Evolutionary conservation across 495 filamentous ascomycete genomes (phyloP).

Genomic region (Penicillium silybi): DNA sequence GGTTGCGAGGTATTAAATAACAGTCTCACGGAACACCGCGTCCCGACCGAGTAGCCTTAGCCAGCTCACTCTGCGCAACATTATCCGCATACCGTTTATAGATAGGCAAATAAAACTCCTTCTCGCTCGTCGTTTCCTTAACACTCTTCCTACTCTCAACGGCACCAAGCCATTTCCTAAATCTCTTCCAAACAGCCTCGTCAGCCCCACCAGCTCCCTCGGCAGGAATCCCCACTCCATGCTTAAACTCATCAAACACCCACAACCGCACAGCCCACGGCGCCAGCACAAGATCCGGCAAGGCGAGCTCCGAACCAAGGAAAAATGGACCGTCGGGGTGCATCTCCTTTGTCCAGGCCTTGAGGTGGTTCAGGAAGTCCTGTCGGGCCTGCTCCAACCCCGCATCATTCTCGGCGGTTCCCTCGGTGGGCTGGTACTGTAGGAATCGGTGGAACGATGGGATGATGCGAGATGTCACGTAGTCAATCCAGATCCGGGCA

Average conservation of each 20-base stretch:
- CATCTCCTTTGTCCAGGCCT: slow-evolving; percentile 57
- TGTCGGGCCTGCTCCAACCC: slow-evolving; percentile 40
- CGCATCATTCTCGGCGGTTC: slow-evolving; percentile 12
- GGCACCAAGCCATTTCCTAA: slow-evolving; percentile 57
- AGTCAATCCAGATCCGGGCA: slow-evolving; percentile 66
- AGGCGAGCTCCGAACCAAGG: slow-evolving; percentile 48
- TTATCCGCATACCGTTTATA: slow-evolving; percentile 71
- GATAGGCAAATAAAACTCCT: slow-evolving; percentile 56
- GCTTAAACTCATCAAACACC: slow-evolving; percentile 67
- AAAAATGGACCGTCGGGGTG: slow-evolving; percentile 59
- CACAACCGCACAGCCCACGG: slow-evolving; percentile 66
- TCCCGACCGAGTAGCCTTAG: slow-evolving; percentile 61
- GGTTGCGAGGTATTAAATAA: not conserved
- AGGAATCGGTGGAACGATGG: slow-evolving; percentile 61
- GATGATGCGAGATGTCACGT: slow-evolving; percentile 58
- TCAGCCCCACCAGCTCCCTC: slow-evolving; percentile 43
- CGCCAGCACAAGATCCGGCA: slow-evolving; percentile 62
- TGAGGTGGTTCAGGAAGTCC: slow-evolving; percentile 49
- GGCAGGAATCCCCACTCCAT: slow-evolving; percentile 53
- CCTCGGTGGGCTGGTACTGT: slow-evolving; percentile 49
- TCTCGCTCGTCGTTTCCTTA: slow-evolving; percentile 57
- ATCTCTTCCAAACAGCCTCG: slow-evolving; percentile 56
- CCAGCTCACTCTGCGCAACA: slow-evolving; percentile 65
- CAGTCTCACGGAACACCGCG: slow-evolving; percentile 53
- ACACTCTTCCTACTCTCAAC: slow-evolving; percentile 54